Conservation (phyloP, 2,329 filamentous ascomycete species). For the Trichoderma sp. region DNA sequence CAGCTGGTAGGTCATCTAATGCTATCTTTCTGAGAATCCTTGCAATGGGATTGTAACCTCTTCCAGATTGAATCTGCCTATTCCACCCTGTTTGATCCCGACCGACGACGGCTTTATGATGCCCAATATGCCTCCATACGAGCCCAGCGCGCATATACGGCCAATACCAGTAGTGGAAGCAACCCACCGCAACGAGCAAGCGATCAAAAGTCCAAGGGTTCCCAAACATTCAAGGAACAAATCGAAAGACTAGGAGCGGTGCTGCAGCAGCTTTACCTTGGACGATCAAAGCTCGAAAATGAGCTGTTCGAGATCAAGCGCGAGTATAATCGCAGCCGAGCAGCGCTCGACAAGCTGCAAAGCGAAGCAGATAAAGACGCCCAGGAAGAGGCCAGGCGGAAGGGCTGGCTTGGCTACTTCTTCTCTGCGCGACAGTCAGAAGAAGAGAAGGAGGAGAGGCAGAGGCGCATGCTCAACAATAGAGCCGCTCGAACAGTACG, state of each 20-base stretch:
- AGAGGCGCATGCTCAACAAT: constrained; percentile 1
- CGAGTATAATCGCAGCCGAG: background rate
- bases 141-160: background rate
- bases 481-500: background rate
- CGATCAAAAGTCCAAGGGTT: too few species aligned
- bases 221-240: background rate
- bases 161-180: background rate
- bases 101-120: background rate
- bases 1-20: background rate
- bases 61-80: background rate
- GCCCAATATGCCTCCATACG: background rate
- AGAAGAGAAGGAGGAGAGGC: background rate
- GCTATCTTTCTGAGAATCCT: background rate
- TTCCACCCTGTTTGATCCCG: constrained; percentile 1
- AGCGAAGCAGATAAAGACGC: background rate
- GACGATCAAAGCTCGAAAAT: background rate
- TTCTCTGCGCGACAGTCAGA: background rate
- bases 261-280: background rate
- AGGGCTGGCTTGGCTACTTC: background rate
- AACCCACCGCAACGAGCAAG: background rate
- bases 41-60: background rate
- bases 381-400: background rate
- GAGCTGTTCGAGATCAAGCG: background rate
- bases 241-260: background rate
- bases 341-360: background rate